Percentiles rank a stretch among this genome's conserved stretches.
Evolutionary conservation across 495 filamentous ascomycete genomes (phyloP).

Genomic region (Penicillium verhagenii): DNA sequence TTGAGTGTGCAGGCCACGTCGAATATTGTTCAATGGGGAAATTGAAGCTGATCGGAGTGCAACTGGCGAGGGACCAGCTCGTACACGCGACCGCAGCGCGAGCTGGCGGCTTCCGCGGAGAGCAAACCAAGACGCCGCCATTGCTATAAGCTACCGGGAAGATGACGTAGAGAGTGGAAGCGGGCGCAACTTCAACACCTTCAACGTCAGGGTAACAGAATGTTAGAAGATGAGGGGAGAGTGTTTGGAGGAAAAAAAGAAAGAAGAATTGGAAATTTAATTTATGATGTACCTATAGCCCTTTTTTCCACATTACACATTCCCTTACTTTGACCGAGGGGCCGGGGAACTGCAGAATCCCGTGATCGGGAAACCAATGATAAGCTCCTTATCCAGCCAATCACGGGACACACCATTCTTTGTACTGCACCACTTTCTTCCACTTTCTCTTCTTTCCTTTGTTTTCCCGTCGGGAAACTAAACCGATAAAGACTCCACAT

Average conservation of each 20-base stretch:
- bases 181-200: background rate
- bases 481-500: slow-evolving; percentile 12
- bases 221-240: background rate
- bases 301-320: background rate
- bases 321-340: slow-evolving; percentile 11
- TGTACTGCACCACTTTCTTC: background rate
- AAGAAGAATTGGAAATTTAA: background rate
- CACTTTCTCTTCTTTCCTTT: background rate
- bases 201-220: background rate
- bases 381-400: slow-evolving; percentile 7
- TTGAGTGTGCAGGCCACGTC: slow-evolving; percentile 29
- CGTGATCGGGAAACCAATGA: slow-evolving; percentile 5
- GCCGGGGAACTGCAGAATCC: background rate
- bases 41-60: slow-evolving; percentile 29
- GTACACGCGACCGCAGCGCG: slow-evolving; percentile 37
- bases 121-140: slow-evolving; percentile 45
- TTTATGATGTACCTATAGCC: background rate
- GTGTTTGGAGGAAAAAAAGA: background rate
- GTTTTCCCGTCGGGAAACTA: slow-evolving; percentile 19
- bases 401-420: background rate
- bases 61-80: slow-evolving; percentile 28
- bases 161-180: slow-evolving; percentile 4
- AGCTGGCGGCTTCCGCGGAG: slow-evolving; percentile 45
- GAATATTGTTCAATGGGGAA: slow-evolving; percentile 25
- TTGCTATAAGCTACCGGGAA: slow-evolving; percentile 19